These are phyloP conservation scores for Barbarea vulgaris DNA, from an alignment of 345 rosid genomes.

Conservation along the genomic window DNA sequence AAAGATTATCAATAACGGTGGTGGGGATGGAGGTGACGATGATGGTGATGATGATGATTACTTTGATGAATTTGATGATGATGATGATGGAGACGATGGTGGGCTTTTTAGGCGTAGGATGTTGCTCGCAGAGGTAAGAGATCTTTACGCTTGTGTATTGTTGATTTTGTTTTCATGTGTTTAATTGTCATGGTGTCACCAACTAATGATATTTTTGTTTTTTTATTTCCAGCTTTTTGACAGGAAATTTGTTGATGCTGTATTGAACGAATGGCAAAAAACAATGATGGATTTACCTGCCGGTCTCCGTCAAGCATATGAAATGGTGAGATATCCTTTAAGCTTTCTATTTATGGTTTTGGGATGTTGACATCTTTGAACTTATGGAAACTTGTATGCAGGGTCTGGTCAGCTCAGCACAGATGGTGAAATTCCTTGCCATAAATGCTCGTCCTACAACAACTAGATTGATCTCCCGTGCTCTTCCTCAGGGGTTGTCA, in stretches of 20 bases:
- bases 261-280: conserved; percentile 94
- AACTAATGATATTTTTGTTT: conserved; percentile 25
- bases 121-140: conserved; percentile 80
- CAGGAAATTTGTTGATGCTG: conserved; percentile 89
- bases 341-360: conserved; percentile 21
- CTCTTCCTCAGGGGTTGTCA: conserved; percentile 84
- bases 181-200: neutral
- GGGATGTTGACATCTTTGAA: conserved; percentile 13
- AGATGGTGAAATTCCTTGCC: conserved; percentile 86
- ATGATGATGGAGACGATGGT: conserved; percentile 86
- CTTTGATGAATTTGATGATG: conserved; percentile 91
- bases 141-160: neutral
- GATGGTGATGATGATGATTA: conserved; percentile 95
- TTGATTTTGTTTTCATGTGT: neutral
- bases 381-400: conserved; percentile 47
- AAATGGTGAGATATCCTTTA: conserved; percentile 61
- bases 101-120: conserved; percentile 84
- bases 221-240: conserved; percentile 80
- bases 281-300: conserved; percentile 96
- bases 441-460: conserved; percentile 95
- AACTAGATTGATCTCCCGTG: conserved; percentile 76
- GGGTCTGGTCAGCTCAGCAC: conserved; percentile 99
- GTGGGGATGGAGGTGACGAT: conserved; percentile 97
- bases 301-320: conserved; percentile 95
- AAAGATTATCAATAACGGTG: conserved; percentile 79